phyloP scores from a whole-genome alignment of 2,329 filamentous ascomycete genomes.

The Amauroascus verrucosus region DNA sequence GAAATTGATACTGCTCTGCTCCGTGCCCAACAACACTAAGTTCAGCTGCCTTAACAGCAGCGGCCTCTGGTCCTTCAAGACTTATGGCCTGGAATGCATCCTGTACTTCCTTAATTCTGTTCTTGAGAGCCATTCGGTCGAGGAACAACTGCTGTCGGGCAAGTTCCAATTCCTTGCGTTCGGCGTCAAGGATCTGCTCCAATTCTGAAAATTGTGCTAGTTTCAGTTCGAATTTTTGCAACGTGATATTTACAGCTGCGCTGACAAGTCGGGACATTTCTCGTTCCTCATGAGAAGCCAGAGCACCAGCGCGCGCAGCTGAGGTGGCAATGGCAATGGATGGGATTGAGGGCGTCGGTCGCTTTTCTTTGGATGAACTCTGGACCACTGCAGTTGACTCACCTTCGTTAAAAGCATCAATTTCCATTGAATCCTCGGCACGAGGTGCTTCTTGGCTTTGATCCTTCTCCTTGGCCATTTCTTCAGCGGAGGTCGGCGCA shows the following conservation, averaged over 20 bases:
- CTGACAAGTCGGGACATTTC: conserved; percentile 92
- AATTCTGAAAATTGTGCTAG: conserved; percentile 94
- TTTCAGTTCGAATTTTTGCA: conserved; percentile 93
- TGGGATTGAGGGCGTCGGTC: conserved; percentile 38
- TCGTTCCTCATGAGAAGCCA: conserved; percentile 92
- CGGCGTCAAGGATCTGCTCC: conserved; percentile 81
- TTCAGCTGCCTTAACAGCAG: conserved; percentile 29
- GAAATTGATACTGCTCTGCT: conserved; percentile 34
- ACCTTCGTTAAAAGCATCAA: conserved; percentile 36
- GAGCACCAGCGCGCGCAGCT: conserved; percentile 72
- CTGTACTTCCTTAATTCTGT: conserved; percentile 73
- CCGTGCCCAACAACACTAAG: conserved; percentile 28
- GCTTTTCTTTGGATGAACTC: conserved; percentile 38
- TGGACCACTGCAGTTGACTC: conserved; percentile 28
- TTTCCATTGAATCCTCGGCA: conserved; percentile 50
- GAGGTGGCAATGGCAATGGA: conserved; percentile 70
- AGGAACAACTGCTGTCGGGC: conserved; percentile 88
- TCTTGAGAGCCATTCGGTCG: conserved; percentile 81
- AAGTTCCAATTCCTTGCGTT: conserved; percentile 84
- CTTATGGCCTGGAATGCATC: conserved; percentile 49
- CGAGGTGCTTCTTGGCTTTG: conserved; percentile 42
- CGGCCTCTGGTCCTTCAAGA: conserved; percentile 35
- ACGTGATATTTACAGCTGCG: conserved; percentile 81
- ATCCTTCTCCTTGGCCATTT: conserved; percentile 39
- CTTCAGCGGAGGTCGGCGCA: conserved; percentile 50